phyloP scores from a whole-genome alignment of 371 early-diverging fungal genomes.

The Mortierella sp. region DNA sequence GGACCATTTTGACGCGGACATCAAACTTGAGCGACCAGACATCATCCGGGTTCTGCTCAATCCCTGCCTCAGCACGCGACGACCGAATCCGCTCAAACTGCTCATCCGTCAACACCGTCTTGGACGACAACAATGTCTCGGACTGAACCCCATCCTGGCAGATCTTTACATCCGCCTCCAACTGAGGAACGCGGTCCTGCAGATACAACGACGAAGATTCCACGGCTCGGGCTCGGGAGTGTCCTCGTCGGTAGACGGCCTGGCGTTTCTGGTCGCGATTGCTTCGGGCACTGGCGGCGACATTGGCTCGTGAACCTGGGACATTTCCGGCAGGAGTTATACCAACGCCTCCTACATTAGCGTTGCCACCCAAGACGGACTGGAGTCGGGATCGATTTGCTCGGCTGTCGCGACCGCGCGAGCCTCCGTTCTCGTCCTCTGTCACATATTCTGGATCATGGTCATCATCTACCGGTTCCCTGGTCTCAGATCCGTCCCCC shows the following conservation, averaged over 20 bases:
- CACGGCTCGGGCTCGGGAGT: not conserved
- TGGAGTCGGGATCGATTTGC: not conserved
- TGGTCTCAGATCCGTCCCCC: not conserved
- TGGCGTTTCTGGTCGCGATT: not conserved
- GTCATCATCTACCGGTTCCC: not conserved
- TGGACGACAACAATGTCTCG: conserved; percentile 37
- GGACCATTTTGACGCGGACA: conserved; percentile 38
- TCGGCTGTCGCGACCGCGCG: not conserved
- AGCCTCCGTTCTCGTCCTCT: not conserved
- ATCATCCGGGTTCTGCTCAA: conserved; percentile 4
- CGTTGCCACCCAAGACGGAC: not conserved
- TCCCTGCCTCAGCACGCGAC: not conserved
- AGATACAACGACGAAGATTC: not conserved
- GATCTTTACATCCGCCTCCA: conserved; percentile 40
- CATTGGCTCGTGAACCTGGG: not conserved
- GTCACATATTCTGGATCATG: not conserved
- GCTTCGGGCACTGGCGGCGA: not conserved
- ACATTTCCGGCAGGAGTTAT: not conserved
- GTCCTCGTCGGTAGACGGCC: not conserved
- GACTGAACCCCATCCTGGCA: conserved; percentile 24
- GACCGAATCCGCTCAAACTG: conserved; percentile 28
- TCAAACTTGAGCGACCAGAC: conserved; percentile 45
- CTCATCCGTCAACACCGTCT: conserved; percentile 37
- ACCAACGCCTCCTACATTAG: not conserved
- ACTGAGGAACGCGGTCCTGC: conserved; percentile 23